Evolutionary conservation across 2,329 filamentous ascomycete species (phyloP), one percentile per base, ranked within the genome.

Genomic region (Venturia pyrina): DNA sequence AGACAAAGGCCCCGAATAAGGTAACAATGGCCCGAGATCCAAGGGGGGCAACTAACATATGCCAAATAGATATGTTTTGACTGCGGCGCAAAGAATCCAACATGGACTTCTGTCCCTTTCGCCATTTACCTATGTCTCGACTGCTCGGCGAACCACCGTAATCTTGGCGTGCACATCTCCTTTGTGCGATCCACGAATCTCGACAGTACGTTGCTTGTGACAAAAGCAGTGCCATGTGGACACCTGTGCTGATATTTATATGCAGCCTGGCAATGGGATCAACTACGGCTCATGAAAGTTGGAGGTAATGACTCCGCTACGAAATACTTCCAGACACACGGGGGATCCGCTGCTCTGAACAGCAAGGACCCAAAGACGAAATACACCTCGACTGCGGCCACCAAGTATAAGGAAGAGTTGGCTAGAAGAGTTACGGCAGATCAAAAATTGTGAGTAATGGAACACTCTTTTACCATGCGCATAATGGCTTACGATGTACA

Each of bases 181-280:
- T 99, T 99, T 82, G 95, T 99, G 73, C 89, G 95, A 73, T 98
- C 93, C 68, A 98, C 93, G 68, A 97, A 97, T 78, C 89, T 99
- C 77, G 95, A 99, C 78, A 92, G 93, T 98, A 90, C 75, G 40
- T 67, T 65, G 57, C 11, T 62, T 24, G n/a, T 48, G 32, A 40
- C 24, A 15, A 15, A 60, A 21, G 13, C 11, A 3, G 37, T 28
- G 1, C 13, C 28, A 21, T 19, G 63, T 24, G 46, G 46, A 24
- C 21, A 44, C 6, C 41, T 19, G 5, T 32, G 40, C 40, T 59
- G 34, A 64, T 17, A 1, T 41, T 48, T 13, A 21, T 3, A 40
- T 60, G 66, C 66, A 81, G 79, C 81, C 69, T 99, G 95, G 95
- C 92, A 97, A 89, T 99, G 95, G 95, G 92, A 97, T 71, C 95